Percentiles rank a stretch among this genome's conserved stretches.
These are phyloP conservation scores for Amanita molliuscula DNA, from an alignment of 768 basidiomycete species.

Conservation along the genomic window DNA sequence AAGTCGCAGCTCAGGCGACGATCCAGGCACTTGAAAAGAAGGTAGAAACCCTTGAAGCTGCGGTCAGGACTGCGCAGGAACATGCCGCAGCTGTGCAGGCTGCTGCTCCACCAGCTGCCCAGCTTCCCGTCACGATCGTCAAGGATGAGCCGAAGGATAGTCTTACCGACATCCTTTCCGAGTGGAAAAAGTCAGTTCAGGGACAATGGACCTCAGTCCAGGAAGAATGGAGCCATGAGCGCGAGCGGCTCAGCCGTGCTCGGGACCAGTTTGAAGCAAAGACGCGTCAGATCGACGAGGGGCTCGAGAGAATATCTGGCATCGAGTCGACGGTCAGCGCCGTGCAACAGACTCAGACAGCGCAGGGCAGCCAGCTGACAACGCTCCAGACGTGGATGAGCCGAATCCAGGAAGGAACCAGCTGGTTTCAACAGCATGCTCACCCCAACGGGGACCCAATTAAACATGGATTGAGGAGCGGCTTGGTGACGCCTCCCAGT, in stretches of 20 bases:
- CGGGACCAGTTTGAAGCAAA: constrained; percentile 76
- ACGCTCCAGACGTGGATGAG: constrained; percentile 11
- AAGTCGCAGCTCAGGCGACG: constrained; percentile 64
- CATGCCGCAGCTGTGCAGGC: constrained; percentile 14
- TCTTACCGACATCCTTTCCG: constrained; percentile 42
- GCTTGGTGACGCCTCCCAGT: constrained; percentile 68
- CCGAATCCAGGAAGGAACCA: constrained; percentile 6
- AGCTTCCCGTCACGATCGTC: background rate
- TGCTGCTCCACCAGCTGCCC: background rate
- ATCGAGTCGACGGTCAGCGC: constrained; percentile 20
- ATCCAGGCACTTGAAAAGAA: constrained; percentile 62
- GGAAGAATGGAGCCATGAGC: constrained; percentile 76
- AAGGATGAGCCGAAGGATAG: constrained; percentile 31
- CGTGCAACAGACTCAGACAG: constrained; percentile 26
- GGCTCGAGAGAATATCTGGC: constrained; percentile 35
- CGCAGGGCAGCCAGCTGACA: constrained; percentile 13
- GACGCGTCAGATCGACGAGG: constrained; percentile 40
- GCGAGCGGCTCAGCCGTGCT: constrained; percentile 62
- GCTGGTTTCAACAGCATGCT: constrained; percentile 9
- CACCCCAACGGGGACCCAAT: constrained; percentile 27
- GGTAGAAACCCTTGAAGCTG: constrained; percentile 54
- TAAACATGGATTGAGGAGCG: constrained; percentile 25
- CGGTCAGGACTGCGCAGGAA: constrained; percentile 37
- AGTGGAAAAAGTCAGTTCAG: constrained; percentile 75
- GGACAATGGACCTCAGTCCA: constrained; percentile 69